Evolutionary conservation across 169 alveolate genomes (phyloP).

Genomic region (Theileria orientalis): DNA sequence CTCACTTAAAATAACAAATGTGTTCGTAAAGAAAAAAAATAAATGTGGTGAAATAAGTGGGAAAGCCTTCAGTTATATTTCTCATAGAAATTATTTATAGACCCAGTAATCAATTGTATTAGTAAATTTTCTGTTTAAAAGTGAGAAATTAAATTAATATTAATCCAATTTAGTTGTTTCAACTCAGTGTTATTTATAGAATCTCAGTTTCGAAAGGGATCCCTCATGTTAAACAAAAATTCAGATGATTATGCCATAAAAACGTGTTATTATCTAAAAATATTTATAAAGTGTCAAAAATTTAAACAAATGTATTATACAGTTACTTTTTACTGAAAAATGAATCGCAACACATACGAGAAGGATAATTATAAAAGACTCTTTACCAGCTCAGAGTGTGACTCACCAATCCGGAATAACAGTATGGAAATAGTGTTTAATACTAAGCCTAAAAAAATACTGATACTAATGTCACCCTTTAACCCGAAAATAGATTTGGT

Average conservation of each 20-base stretch:
- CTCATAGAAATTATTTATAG: too few species aligned
- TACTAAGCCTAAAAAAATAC: slow-evolving; percentile 40
- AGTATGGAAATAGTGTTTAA: slow-evolving; percentile 34
- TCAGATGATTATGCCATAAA: neutral
- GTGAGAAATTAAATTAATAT: neutral
- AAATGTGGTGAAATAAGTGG: slow-evolving; percentile 18
- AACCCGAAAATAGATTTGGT: slow-evolving; percentile 15
- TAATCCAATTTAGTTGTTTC: neutral
- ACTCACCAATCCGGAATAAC: neutral
- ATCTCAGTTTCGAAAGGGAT: neutral
- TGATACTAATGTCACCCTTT: slow-evolving; percentile 37
- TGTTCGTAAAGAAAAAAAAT: neutral
- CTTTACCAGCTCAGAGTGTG: neutral
- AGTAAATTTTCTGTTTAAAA: neutral
- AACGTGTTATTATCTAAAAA: too few species aligned
- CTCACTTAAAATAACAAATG: neutral
- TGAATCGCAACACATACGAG: slow-evolving; percentile 8
- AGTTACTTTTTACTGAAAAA: too few species aligned
- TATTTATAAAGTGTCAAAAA: too few species aligned
- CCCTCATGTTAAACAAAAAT: neutral
- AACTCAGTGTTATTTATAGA: neutral
- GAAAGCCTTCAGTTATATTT: neutral
- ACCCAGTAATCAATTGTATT: neutral
- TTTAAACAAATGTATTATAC: too few species aligned
- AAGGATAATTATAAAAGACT: neutral